Evolutionary conservation across 495 filamentous ascomycete species (phyloP).

Genomic region (Penicillium flavigenum): DNA sequence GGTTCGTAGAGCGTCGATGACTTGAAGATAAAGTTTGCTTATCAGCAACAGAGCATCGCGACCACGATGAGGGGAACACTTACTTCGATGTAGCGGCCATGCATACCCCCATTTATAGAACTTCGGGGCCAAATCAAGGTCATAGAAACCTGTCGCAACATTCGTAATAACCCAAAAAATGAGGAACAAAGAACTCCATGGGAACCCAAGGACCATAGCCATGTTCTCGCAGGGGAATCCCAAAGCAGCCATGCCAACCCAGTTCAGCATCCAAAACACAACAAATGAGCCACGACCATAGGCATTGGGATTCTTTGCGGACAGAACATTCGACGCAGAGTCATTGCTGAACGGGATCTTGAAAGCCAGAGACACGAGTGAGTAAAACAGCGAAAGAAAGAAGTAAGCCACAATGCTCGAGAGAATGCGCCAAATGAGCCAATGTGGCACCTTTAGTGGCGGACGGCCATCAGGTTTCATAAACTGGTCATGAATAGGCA

Average conservation of each 20-base stretch:
- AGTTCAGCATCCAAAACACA: constrained; percentile 77
- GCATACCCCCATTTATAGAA: constrained; percentile 71
- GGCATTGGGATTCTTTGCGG: constrained; percentile 51
- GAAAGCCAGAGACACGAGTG: constrained; percentile 63
- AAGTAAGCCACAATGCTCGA: constrained; percentile 64
- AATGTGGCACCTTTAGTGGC: constrained; percentile 58
- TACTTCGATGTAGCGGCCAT: constrained; percentile 67
- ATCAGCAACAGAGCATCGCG: background rate
- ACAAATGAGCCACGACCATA: constrained; percentile 62
- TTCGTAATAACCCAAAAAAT: constrained; percentile 79
- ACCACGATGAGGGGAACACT: constrained; percentile 14
- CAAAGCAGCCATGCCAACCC: constrained; percentile 65
- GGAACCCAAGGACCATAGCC: constrained; percentile 65
- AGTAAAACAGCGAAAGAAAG: constrained; percentile 67
- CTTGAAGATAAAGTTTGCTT: constrained; percentile 26
- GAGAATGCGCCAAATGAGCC: constrained; percentile 59
- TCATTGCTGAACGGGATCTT: constrained; percentile 59
- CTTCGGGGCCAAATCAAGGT: constrained; percentile 54
- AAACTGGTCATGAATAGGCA: constrained; percentile 63
- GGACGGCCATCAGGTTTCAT: constrained; percentile 52
- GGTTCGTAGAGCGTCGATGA: constrained; percentile 62
- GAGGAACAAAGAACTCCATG: constrained; percentile 68
- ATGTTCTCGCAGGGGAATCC: constrained; percentile 72
- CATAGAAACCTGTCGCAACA: constrained; percentile 64
- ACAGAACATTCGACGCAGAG: constrained; percentile 42